Conservation (phyloP, 306 rosid genomes). For the Cyamopsis tetragonoloba region DNA sequence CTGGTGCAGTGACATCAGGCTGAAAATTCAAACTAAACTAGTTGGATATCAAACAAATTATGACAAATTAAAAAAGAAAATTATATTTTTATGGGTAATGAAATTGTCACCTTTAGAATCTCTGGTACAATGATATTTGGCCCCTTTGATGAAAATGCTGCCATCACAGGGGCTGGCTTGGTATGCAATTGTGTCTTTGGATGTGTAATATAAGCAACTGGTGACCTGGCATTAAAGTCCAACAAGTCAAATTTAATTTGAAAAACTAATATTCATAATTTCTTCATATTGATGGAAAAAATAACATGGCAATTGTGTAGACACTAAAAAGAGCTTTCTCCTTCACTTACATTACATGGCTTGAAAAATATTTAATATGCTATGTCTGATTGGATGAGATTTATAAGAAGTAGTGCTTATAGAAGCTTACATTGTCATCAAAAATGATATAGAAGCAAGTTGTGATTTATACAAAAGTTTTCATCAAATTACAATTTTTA, state of each 20-base stretch:
- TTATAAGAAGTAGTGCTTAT: too few relatives aligned
- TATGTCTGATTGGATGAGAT: too few relatives aligned
- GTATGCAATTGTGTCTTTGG: conserved; percentile 51
- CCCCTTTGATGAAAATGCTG: conserved; percentile 91
- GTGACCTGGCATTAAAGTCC: conserved; percentile 39
- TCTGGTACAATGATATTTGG: conserved; percentile 67
- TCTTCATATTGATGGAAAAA: too few relatives aligned
- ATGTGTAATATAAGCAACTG: conserved; percentile 58
- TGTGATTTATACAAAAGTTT: too few relatives aligned
- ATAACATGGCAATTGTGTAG: too few relatives aligned
- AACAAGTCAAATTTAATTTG: neutral
- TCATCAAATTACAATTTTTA: too few relatives aligned
- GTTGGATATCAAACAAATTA: neutral
- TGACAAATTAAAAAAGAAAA: neutral
- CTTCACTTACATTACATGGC: too few relatives aligned
- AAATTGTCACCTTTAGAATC: conserved; percentile 86
- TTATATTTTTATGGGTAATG: neutral
- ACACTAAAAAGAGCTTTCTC: too few relatives aligned
- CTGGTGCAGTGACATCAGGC: conserved; percentile 97
- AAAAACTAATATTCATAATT: neutral
- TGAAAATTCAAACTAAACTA: conserved; percentile 24
- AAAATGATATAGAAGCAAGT: too few relatives aligned
- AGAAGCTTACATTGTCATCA: too few relatives aligned
- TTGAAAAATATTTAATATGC: too few relatives aligned
- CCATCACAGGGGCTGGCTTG: conserved; percentile 93